phyloP scores from a whole-genome alignment of 192 early-diverging fungal species.

The Coemansia sp. region DNA sequence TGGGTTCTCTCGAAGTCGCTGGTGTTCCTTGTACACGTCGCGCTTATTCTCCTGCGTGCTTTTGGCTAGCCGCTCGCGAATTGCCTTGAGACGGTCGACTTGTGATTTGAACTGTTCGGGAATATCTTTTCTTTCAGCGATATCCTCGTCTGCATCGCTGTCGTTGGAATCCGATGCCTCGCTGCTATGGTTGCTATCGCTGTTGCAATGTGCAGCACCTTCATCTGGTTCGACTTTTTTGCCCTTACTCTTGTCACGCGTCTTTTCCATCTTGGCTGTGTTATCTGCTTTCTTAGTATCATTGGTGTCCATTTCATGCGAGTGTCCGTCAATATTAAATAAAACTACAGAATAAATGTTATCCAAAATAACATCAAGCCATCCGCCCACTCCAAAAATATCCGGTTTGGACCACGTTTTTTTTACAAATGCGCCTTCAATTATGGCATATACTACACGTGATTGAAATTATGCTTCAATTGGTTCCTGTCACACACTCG shows the following conservation, averaged over 20 bases:
- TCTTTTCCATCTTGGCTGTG: background rate
- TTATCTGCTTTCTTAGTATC: background rate
- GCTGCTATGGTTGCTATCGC: constrained; percentile 4
- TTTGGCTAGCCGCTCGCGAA: constrained; percentile 25
- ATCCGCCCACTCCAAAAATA: no score
- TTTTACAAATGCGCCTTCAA: no score
- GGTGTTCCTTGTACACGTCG: constrained; percentile 75
- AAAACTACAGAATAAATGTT: no score
- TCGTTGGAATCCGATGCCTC: constrained; percentile 7
- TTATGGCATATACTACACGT: no score
- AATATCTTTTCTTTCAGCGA: constrained; percentile 39
- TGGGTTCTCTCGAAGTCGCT: constrained; percentile 68
- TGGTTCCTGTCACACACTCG: no score
- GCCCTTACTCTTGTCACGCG: background rate
- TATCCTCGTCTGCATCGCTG: constrained; percentile 18
- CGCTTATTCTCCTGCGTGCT: constrained; percentile 65
- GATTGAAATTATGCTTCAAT: no score
- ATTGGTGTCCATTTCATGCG: background rate
- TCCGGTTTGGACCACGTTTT: no score
- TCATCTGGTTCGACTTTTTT: background rate
- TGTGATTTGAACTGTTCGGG: constrained; percentile 29
- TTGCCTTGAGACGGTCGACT: constrained; percentile 23
- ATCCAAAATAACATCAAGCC: no score
- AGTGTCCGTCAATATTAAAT: no score
- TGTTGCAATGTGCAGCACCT: background rate